These are phyloP conservation scores for Colletotrichum nymphaeae DNA, from an alignment of 2,329 filamentous ascomycete species.

Conservation along the genomic window DNA sequence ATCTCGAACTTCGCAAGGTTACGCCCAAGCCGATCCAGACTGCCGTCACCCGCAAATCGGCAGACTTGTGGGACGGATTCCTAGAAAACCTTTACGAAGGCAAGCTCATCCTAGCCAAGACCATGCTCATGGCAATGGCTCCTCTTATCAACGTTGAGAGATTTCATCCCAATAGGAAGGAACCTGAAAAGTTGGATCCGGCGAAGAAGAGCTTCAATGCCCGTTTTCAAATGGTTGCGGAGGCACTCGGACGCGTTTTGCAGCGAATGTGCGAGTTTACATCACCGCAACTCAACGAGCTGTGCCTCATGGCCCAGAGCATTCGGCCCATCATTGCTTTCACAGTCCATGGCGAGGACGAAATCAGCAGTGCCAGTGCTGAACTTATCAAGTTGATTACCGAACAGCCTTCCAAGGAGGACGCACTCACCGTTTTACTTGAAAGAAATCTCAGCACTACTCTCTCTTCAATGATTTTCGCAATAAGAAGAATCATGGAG, in stretches of 20 bases:
- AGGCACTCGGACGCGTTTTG: slow-evolving; percentile 78
- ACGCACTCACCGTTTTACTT: slow-evolving; percentile 61
- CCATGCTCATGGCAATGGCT: slow-evolving; percentile 77
- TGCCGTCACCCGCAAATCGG: slow-evolving; percentile 76
- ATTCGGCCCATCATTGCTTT: slow-evolving; percentile 82
- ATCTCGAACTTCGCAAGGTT: slow-evolving; percentile 34
- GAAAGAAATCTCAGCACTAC: slow-evolving; percentile 56
- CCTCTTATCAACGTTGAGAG: slow-evolving; percentile 81
- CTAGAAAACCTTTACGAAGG: slow-evolving; percentile 74
- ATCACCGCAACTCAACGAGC: slow-evolving; percentile 72
- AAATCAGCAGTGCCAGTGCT: slow-evolving; percentile 82
- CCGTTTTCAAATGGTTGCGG: slow-evolving; percentile 67
- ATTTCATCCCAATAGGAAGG: slow-evolving; percentile 68
- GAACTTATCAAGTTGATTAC: slow-evolving; percentile 88
- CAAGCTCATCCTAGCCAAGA: slow-evolving; percentile 78
- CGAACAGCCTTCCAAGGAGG: slow-evolving; percentile 66
- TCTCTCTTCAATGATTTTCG: slow-evolving; percentile 55
- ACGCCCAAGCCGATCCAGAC: slow-evolving; percentile 65
- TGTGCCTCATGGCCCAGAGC: slow-evolving; percentile 76
- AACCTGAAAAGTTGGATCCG: slow-evolving; percentile 49
- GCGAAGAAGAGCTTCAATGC: slow-evolving; percentile 80
- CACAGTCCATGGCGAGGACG: slow-evolving; percentile 83
- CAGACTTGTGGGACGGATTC: slow-evolving; percentile 82
- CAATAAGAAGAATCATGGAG: slow-evolving; percentile 44
- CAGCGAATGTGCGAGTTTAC: slow-evolving; percentile 84